Evolutionary conservation across 1,139 yeast genomes (phyloP), one percentile per base, ranked within the genome.

Genomic region (Diutina siamensis): DNA sequence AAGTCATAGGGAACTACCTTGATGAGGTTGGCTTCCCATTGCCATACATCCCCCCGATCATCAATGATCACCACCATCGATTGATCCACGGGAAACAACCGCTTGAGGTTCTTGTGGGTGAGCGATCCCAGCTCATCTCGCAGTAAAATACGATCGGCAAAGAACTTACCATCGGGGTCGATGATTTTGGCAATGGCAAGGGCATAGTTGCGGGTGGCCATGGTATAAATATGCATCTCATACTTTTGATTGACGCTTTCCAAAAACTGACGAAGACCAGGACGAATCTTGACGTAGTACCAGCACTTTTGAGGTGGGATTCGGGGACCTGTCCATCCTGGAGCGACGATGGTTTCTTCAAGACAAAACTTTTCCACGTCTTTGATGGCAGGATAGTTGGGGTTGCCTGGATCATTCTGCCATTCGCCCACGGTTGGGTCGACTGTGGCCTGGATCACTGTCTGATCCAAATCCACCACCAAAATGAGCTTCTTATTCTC

Each of bases 11-110:
- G 98, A 1, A 88, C 84, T 9, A 92, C 98, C 60, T 89, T 87
- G 49, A 92, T 78, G 52, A 92, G 68, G 59, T 92, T 89, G 22
- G 84, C 81, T 52, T 88, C 86, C 98, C 98, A 92, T 58, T 85
- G 87, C 99, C 99, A 92, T 10, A 92, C 98, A 61, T 92, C 99
- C 3, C 97, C 98, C 60, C 99, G 76, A 60, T 92, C 99, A 62
- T 92, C 99, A 50, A 92, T 92, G 44, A 92, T 83, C 2, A 87
- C 94, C 42, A 92, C 98, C 96, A 92, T 85, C 15, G 94, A 82
- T 35, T 95, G 95, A 52, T 92, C 95, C 3, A 92, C 95, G 0
- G 98, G 99, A 58, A 94, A 94, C 46, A 94, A 67, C 50, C 98
- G 70, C 56, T 84, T 82, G 50, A 94, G 68, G 42, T 92, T 86